Percentiles rank a stretch among this genome's conserved stretches.
phyloP scores from a whole-genome alignment of 805 yeast genomes.

The Candida taoyuanica region DNA sequence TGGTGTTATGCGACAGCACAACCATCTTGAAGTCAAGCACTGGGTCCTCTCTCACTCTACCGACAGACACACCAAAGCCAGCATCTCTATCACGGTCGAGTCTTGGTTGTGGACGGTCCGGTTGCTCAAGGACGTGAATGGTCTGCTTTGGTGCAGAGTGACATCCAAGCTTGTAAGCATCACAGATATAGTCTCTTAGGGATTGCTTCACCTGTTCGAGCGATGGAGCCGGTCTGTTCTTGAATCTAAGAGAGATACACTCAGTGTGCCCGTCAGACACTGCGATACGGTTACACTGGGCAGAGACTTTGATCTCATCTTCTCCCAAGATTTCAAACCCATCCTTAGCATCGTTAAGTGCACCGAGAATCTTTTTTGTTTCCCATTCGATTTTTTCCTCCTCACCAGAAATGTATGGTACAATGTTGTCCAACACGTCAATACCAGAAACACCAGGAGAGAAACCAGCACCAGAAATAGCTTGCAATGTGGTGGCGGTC shows the following conservation, averaged over 20 bases:
- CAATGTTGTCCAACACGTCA: conserved; percentile 89
- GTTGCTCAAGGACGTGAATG: conserved; percentile 86
- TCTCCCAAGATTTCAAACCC: conserved; percentile 56
- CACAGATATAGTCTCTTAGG: conserved; percentile 72
- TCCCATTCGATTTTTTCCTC: conserved; percentile 99
- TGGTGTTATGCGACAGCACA: conserved; percentile 93
- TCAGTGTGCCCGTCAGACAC: conserved; percentile 98
- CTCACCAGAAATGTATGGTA: conserved; percentile 94
- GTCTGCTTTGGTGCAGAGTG: conserved; percentile 91
- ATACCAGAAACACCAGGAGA: conserved; percentile 97
- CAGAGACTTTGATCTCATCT: conserved; percentile 79
- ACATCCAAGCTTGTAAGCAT: conserved; percentile 75
- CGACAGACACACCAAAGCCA: conserved; percentile 93
- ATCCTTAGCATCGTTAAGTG: conserved; percentile 43
- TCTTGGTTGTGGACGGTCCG: conserved; percentile 96
- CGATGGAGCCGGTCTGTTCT: conserved; percentile 78
- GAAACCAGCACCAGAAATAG: conserved; percentile 97
- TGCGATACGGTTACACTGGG: conserved; percentile 95
- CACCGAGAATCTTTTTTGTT: conserved; percentile 88
- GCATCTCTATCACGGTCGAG: conserved; percentile 92
- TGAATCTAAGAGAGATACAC: conserved; percentile 83
- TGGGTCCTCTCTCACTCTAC: conserved; percentile 90
- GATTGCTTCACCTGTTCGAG: conserved; percentile 72
- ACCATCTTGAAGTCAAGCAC: conserved; percentile 95
- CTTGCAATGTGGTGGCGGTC: conserved; percentile 91